Evolutionary conservation across 345 rosid genomes (phyloP).

Genomic region (Dipteronia dyeriana): DNA sequence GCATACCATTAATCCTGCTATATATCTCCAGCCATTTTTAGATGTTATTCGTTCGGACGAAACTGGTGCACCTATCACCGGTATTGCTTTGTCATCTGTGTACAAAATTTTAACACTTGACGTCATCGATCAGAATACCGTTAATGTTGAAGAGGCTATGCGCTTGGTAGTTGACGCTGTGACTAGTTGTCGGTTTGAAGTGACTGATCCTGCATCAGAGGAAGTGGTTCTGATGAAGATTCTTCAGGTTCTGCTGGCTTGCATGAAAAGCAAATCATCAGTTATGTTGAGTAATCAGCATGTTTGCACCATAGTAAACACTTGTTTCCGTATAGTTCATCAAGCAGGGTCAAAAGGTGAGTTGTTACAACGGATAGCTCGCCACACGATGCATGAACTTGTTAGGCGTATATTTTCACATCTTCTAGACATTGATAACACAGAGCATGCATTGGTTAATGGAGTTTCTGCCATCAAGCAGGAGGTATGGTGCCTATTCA

Average conservation of each 20-base stretch:
- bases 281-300: conserved; percentile 92
- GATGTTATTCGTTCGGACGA: conserved; percentile 91
- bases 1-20: conserved; percentile 77
- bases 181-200: conserved; percentile 97
- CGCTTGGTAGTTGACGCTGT: conserved; percentile 93
- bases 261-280: conserved; percentile 93
- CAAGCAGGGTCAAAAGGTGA: conserved; percentile 86
- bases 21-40: conserved; percentile 87
- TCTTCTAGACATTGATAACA: conserved; percentile 77
- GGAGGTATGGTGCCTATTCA: conserved; percentile 54
- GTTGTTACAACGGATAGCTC: conserved; percentile 83
- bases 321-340: conserved; percentile 97
- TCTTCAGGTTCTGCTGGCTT: conserved; percentile 94
- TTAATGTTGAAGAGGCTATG: conserved; percentile 89
- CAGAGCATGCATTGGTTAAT: conserved; percentile 74
- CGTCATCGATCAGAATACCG: conserved; percentile 73
- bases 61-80: conserved; percentile 93
- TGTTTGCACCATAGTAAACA: conserved; percentile 93
- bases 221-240: conserved; percentile 98
- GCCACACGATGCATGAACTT: conserved; percentile 91
- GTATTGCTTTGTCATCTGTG: conserved; percentile 89
- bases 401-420: conserved; percentile 90
- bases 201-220: conserved; percentile 96
- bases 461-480: conserved; percentile 55
- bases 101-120: conserved; percentile 83